phyloP scores from a whole-genome alignment of 1,139 yeast species.

The Pichia norvegensis region DNA sequence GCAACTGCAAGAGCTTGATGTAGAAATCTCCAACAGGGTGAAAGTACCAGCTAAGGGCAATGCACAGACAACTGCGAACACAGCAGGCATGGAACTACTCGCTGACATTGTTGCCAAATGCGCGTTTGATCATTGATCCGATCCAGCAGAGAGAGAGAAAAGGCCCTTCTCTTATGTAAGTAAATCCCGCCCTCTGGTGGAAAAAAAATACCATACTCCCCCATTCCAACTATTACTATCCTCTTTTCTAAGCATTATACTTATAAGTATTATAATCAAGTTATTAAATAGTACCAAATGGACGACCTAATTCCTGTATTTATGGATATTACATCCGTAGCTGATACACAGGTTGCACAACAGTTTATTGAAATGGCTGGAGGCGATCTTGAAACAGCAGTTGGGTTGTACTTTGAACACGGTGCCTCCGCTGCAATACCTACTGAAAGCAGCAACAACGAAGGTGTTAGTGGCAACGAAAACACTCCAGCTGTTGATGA shows the following conservation, averaged over 20 bases:
- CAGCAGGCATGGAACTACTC: not conserved
- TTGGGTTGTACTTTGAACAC: conserved; percentile 73
- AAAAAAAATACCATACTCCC: not conserved
- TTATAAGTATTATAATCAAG: not conserved
- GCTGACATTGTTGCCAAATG: conserved; percentile 1
- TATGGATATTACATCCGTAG: conserved; percentile 75
- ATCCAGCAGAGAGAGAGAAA: too few relatives aligned
- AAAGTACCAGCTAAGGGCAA: not conserved
- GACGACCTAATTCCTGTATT: conserved; percentile 59
- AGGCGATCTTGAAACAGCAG: conserved; percentile 76
- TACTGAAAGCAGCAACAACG: conserved; percentile 1
- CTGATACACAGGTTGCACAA: conserved; percentile 61
- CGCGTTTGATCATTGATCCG: not conserved
- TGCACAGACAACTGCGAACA: not conserved
- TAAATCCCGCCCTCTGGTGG: not conserved
- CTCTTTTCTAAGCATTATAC: not conserved
- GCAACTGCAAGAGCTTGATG: conserved; percentile 3
- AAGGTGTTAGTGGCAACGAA: not conserved
- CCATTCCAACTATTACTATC: not conserved
- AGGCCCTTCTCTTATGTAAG: too few relatives aligned
- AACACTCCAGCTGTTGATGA: conserved; percentile 35
- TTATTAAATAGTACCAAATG: conserved; percentile 11
- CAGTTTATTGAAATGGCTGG: conserved; percentile 77
- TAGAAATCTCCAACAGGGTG: not conserved
- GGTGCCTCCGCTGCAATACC: conserved; percentile 31